Percentiles rank a stretch among this genome's conserved stretches.
These are phyloP conservation scores for Tylopilus rubrobrunneus DNA, from an alignment of 768 basidiomycete genomes.

Conservation along the genomic window DNA sequence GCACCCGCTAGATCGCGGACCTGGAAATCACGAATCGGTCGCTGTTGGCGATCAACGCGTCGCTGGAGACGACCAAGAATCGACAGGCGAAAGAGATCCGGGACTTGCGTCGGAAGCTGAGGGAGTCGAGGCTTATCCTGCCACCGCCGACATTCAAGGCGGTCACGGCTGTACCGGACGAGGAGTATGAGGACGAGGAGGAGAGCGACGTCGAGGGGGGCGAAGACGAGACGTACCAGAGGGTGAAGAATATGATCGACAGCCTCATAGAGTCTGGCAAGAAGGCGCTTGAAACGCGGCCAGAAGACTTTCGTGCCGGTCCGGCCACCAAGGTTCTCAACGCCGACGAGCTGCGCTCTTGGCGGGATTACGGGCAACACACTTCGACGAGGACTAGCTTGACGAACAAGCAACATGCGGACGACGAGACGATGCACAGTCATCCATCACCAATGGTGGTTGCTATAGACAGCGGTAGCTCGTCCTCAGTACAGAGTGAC, in stretches of 20 bases:
- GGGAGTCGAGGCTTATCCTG: conserved; percentile 76
- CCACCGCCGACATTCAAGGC: conserved; percentile 62
- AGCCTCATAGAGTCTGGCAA: conserved; percentile 54
- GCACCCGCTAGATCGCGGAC: conserved; percentile 69
- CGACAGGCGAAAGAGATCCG: conserved; percentile 82
- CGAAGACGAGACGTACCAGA: conserved; percentile 55
- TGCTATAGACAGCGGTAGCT: conserved; percentile 16
- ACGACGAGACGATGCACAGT: conserved; percentile 20
- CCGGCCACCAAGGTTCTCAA: conserved; percentile 64
- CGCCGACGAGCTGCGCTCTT: conserved; percentile 65
- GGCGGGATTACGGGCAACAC: conserved; percentile 40
- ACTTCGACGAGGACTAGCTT: conserved; percentile 8
- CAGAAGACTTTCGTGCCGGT: conserved; percentile 48
- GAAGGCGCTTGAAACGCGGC: conserved; percentile 56
- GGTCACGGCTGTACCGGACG: conserved; percentile 45
- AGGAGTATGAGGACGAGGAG: conserved; percentile 33
- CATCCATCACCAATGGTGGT: conserved; percentile 14
- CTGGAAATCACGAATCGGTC: conserved; percentile 89
- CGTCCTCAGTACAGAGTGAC: conserved; percentile 26
- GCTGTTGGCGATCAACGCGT: conserved; percentile 77
- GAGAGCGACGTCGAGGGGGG: conserved; percentile 38
- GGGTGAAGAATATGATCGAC: conserved; percentile 64
- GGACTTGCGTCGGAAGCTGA: conserved; percentile 74
- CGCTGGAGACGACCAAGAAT: conserved; percentile 76
- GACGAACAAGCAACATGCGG: conserved; percentile 20